These are phyloP conservation scores for Hypoxylon perforatum DNA, from an alignment of 495 filamentous ascomycete species.

Conservation along the genomic window DNA sequence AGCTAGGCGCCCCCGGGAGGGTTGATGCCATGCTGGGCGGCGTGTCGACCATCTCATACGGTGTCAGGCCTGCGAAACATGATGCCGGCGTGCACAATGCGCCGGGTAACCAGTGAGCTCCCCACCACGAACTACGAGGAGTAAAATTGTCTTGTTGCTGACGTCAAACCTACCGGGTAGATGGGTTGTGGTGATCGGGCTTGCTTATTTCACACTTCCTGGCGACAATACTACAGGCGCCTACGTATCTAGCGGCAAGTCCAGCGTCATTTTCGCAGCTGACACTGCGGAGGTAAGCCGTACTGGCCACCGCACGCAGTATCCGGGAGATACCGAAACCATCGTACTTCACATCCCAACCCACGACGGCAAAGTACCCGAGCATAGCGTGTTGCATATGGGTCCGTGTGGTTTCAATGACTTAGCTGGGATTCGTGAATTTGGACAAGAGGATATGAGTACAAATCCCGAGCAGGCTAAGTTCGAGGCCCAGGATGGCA, in stretches of 20 bases:
- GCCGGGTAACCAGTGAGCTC: slow-evolving; percentile 59
- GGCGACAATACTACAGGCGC: slow-evolving; percentile 50
- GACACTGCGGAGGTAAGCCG: slow-evolving; percentile 61
- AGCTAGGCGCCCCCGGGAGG: slow-evolving; percentile 57
- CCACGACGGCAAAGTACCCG: slow-evolving; percentile 49
- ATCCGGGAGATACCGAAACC: slow-evolving; percentile 57
- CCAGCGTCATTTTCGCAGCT: slow-evolving; percentile 60
- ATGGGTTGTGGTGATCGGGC: slow-evolving; percentile 64
- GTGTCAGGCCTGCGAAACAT: slow-evolving; percentile 56
- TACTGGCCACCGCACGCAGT: slow-evolving; percentile 60
- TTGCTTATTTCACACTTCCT: slow-evolving; percentile 62
- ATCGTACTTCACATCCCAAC: slow-evolving; percentile 57
- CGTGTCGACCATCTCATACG: slow-evolving; percentile 52
- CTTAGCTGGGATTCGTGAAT: slow-evolving; percentile 16
- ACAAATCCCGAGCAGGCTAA: too few relatives aligned
- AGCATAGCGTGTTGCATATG: slow-evolving; percentile 53
- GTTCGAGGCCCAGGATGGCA: too few relatives aligned
- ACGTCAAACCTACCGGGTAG: slow-evolving; percentile 37
- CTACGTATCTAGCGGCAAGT: slow-evolving; percentile 54
- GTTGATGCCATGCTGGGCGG: slow-evolving; percentile 48
- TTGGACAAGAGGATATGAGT: not conserved
- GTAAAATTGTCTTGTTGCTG: not conserved
- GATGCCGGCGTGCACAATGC: slow-evolving; percentile 65
- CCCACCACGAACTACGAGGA: not conserved
- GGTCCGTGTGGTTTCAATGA: slow-evolving; percentile 28